A percentile compares a stretch with the other conserved stretches of the same genome.
Evolutionary conservation across 2,329 filamentous ascomycete species (phyloP).

Genomic region (Colletotrichum navitas): DNA sequence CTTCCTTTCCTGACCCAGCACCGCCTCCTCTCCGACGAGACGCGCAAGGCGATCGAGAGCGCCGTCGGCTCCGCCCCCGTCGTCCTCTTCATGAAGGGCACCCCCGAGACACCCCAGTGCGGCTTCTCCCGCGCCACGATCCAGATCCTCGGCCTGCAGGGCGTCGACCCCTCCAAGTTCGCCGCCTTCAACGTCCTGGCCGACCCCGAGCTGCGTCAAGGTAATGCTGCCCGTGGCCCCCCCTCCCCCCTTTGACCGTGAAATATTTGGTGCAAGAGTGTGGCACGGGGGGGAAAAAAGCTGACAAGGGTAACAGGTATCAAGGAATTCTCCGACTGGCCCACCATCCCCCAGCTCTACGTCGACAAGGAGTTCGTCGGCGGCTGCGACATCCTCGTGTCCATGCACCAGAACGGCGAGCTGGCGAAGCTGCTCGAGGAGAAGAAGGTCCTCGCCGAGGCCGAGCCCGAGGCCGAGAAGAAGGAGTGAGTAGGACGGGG

Average conservation of each 20-base stretch:
- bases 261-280: background rate
- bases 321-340: slow-evolving; percentile 99
- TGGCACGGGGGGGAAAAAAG: background rate
- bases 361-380: slow-evolving; percentile 96
- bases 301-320: slow-evolving; percentile 72
- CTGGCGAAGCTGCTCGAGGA: slow-evolving; percentile 92
- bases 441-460: slow-evolving; percentile 78
- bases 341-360: slow-evolving; percentile 97
- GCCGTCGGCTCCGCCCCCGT: slow-evolving; percentile 90
- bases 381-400: slow-evolving; percentile 96
- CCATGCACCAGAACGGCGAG: slow-evolving; percentile 97
- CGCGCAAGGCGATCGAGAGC: slow-evolving; percentile 87
- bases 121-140: slow-evolving; percentile 96
- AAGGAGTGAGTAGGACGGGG: slow-evolving; percentile 47
- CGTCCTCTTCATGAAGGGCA: slow-evolving; percentile 99
- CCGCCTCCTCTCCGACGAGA: slow-evolving; percentile 84
- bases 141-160: slow-evolving; percentile 94
- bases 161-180: slow-evolving; percentile 95
- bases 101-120: slow-evolving; percentile 94
- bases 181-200: slow-evolving; percentile 98
- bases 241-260: no score
- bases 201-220: slow-evolving; percentile 85
- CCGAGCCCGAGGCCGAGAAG: slow-evolving; percentile 61
- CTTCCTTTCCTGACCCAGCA: slow-evolving; percentile 53
- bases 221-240: no score